Evolutionary conservation across 1,139 yeast genomes (phyloP), one percentile per base, ranked within the genome.

Genomic region (Blastobotrys apis): DNA sequence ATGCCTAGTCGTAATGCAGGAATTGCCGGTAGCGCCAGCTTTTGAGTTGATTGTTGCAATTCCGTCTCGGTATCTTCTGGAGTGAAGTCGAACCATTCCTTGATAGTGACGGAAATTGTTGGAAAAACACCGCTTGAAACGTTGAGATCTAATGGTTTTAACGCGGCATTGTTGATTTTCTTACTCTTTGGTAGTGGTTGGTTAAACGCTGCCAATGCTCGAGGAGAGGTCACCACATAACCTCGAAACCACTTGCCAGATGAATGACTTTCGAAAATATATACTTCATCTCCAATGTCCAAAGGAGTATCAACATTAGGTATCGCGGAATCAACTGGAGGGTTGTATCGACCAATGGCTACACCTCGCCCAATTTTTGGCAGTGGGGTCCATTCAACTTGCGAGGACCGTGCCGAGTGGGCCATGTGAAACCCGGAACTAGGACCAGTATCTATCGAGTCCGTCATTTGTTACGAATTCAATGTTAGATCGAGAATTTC

Each of bases 251-350:
- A 86, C 49, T 75, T 75, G 13, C 72, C 71, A 37, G 63, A 52
- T 37, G 69, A 69, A 52, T 75, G 76, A 25, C 80, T 71, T 62
- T 87, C 96, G 58, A 87, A 84, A 29, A 85, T 69, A 62, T 76
- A 85, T 25, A 85, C 80, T 52, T 82, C 85, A 60, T 87, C 95
- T 30, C 96, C 96, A 17, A 87, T 82, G 58, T 80, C 81, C 44
- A 86, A 63, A 56, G 50, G 33, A 17, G 50, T 50, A 20, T 45
- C 47, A 25, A 48, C 39, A 25, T 41, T 43, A 4, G 41, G 33
- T 6, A 45, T 45, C 8, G 52, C 49, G 16, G 47, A 39, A 5
- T 47, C 46, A 8, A 39, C 44, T 17, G 34, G 43, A n/a, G 59
- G 54, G 31, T 43, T 43, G 41, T 54, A 59, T 37, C 56, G 50